Conservation (phyloP, 2,329 filamentous ascomycete species). For the Aspergillus transmontanensis region DNA sequence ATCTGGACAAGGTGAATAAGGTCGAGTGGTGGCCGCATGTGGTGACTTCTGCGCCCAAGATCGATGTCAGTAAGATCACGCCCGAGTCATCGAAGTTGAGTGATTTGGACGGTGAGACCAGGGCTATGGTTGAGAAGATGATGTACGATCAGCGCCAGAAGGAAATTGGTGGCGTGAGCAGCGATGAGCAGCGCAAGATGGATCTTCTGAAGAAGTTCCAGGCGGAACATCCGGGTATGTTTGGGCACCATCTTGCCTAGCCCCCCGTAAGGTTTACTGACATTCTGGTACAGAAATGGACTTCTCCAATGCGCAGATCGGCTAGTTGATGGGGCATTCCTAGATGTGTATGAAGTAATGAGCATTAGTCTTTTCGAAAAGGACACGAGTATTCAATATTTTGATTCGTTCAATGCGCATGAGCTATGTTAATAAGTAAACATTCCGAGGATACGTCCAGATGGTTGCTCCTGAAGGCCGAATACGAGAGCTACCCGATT, state of each 20-base stretch:
- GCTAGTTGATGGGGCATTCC: conserved; percentile 31
- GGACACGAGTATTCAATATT: not conserved
- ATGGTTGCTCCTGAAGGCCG: not conserved
- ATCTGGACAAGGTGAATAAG: conserved; percentile 95
- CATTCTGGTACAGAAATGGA: conserved; percentile 60
- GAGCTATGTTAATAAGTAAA: not conserved
- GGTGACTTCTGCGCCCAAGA: conserved; percentile 80
- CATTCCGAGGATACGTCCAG: not conserved
- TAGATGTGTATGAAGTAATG: conserved; percentile 27
- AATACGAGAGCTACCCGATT: conserved; percentile 26
- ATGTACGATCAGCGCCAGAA: conserved; percentile 99
- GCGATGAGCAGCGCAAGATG: conserved; percentile 92
- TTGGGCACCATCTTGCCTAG: conserved; percentile 2
- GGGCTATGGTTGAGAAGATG: conserved; percentile 99
- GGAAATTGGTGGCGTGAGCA: conserved; percentile 83
- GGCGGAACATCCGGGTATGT: conserved; percentile 64
- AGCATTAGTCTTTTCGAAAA: conserved; percentile 1
- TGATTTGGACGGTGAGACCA: conserved; percentile 91
- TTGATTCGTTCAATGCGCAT: not conserved
- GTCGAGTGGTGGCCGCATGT: conserved; percentile 99
- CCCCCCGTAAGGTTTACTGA: conserved; percentile 4
- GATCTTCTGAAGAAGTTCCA: conserved; percentile 95
- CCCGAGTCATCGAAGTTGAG: conserved; percentile 90
- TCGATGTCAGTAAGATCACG: conserved; percentile 92
- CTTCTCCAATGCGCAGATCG: conserved; percentile 67